A percentile compares a stretch with the other conserved stretches of the same genome.
phyloP scores from a whole-genome alignment of 441 rosid genomes.

The Metrosideros polymorpha region DNA sequence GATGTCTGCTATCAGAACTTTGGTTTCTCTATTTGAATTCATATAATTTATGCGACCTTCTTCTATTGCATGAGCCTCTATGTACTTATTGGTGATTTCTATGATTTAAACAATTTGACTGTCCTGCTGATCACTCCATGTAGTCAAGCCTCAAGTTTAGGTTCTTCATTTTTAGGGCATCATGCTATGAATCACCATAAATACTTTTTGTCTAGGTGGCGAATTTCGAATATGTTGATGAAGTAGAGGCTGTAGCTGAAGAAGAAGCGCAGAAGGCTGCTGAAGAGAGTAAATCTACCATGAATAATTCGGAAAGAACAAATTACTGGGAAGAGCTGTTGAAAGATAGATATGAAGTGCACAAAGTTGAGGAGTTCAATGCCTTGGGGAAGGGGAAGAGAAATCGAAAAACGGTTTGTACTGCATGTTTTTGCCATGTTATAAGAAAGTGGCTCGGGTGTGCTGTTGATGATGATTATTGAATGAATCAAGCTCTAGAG shows the following conservation, averaged over 20 bases:
- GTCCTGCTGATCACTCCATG: not conserved
- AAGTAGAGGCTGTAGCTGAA: constrained; percentile 65
- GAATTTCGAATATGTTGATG: constrained; percentile 90
- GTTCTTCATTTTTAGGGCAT: not conserved
- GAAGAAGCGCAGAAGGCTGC: constrained; percentile 53
- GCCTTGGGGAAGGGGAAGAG: constrained; percentile 91
- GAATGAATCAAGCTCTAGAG: not conserved
- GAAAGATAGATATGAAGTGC: constrained; percentile 69
- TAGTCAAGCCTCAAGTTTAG: not conserved
- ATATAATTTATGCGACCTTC: not conserved
- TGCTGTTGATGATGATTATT: not conserved
- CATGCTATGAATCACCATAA: not conserved
- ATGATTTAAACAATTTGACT: not conserved
- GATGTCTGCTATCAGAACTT: not conserved
- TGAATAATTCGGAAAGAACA: constrained; percentile 53
- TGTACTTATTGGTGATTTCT: not conserved
- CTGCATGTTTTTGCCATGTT: not conserved
- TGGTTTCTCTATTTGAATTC: not conserved
- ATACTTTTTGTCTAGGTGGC: constrained; percentile 60
- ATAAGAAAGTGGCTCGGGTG: not conserved
- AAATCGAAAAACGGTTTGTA: constrained; percentile 82
- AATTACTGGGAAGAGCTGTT: constrained; percentile 93
- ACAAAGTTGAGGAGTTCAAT: constrained; percentile 73
- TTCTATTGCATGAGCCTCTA: not conserved
- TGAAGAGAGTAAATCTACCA: constrained; percentile 43